phyloP scores from a whole-genome alignment of 306 rosid species.

The Benincasa hispida region DNA sequence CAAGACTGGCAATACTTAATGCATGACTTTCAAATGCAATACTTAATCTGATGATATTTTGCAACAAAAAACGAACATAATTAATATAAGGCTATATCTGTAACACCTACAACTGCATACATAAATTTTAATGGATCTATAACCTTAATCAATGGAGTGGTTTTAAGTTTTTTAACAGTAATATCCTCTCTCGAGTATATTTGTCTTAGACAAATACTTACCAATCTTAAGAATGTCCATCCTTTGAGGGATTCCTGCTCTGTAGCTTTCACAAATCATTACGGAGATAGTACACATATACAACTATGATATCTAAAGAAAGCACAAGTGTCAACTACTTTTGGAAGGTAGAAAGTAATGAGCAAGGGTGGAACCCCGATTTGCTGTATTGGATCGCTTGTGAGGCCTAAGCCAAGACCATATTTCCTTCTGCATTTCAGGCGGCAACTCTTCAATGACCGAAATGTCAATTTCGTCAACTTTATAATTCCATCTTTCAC shows the following conservation, averaged over 20 bases:
- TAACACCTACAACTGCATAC: too few species aligned
- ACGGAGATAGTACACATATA: not conserved
- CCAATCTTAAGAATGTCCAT: not conserved
- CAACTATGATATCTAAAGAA: not conserved
- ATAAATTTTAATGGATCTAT: too few species aligned
- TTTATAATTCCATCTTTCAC: slow-evolving; percentile 58
- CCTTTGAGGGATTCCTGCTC: not conserved
- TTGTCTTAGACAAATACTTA: not conserved
- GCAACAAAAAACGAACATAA: too few species aligned
- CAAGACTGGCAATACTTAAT: too few species aligned
- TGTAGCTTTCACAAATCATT: not conserved
- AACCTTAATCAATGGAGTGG: not conserved
- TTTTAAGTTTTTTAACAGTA: too few species aligned
- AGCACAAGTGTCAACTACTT: not conserved
- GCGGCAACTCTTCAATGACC: slow-evolving; percentile 65
- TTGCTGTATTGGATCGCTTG: slow-evolving; percentile 43
- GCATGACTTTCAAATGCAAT: too few species aligned
- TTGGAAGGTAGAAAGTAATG: slow-evolving; percentile 55
- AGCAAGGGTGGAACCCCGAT: slow-evolving; percentile 54
- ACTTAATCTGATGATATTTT: too few species aligned
- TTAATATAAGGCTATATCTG: too few species aligned
- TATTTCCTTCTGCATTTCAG: slow-evolving; percentile 71
- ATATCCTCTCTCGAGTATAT: not conserved
- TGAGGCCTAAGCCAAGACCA: slow-evolving; percentile 52
- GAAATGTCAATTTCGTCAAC: slow-evolving; percentile 69